These are phyloP conservation scores for Hibiscus mutabilis DNA, from an alignment of 345 rosid species.

Conservation along the genomic window DNA sequence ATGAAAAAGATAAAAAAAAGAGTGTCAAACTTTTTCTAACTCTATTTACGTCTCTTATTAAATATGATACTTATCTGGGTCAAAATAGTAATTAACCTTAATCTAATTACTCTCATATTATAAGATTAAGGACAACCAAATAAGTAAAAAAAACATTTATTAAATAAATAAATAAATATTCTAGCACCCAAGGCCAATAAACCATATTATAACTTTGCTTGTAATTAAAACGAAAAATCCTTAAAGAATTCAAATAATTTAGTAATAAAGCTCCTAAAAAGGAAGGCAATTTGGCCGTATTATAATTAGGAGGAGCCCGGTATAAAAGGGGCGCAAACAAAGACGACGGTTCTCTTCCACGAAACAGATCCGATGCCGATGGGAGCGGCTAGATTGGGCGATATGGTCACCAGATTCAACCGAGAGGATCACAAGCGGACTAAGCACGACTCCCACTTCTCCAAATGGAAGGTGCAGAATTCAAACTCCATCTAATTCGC, in stretches of 20 bases:
- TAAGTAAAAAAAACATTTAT: too few relatives aligned
- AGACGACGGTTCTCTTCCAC: background rate
- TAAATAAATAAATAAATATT: too few relatives aligned
- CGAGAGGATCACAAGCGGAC: conserved; percentile 67
- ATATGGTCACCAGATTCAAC: conserved; percentile 25
- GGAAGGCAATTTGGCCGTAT: background rate
- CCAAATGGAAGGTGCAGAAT: conserved; percentile 60
- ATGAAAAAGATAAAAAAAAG: too few relatives aligned
- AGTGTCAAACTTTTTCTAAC: too few relatives aligned
- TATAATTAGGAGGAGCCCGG: background rate
- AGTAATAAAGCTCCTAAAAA: background rate
- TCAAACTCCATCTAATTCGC: background rate
- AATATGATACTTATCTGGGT: too few relatives aligned
- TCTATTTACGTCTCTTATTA: too few relatives aligned
- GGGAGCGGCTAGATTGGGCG: conserved; percentile 1
- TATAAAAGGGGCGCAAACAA: background rate
- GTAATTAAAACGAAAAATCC: too few relatives aligned
- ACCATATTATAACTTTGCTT: too few relatives aligned
- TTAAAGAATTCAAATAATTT: background rate
- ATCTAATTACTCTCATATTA: too few relatives aligned
- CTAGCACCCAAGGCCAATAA: too few relatives aligned
- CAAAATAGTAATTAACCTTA: too few relatives aligned
- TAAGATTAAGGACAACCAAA: too few relatives aligned
- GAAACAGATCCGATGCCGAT: background rate
- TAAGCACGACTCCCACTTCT: conserved; percentile 65